Base-by-base conservation (phyloP, 306 rosid species). In the Rosa multiflora region DNA sequence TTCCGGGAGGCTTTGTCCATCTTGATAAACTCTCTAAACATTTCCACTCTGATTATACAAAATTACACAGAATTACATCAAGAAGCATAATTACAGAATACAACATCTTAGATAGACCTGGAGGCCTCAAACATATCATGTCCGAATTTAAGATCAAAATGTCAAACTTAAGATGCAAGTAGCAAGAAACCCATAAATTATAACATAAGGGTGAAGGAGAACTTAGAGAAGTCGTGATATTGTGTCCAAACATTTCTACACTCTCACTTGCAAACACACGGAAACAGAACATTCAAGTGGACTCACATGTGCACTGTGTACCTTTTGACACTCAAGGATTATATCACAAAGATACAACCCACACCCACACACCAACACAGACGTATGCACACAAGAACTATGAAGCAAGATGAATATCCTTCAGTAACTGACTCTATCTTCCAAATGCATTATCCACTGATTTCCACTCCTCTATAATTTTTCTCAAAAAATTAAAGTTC, bases 1-100 rank as follows among this genome's bases (percentile, higher is more conserved):
- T 88, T 91, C 51, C 99, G 89, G 61, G 94, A 85, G 78, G 89
- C 89, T 88, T 95, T 95, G 81, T 95, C 99, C 93, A 91, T 95
- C 89, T 89, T 91, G 82, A 92, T 87, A 78, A 95, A 93, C 88
- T 95, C 98, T 69, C 97, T 91, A 77, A 95, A 95, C 96, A 95
- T 93, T 86, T 95, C 96, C 83, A 95, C 99, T 83, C 98, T 95
- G 87, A 79, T 32, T 32, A 67, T 62, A 42, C 26, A 59, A 83
- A 83, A 79, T 46, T 15, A 66, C 43, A 26, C 68, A 29, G 9
- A 62, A 35, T 66, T 35, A 90, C 9, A 51, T 84, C 56, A 80
- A 74, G 76, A 77, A 84, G 62, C 46, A 17, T 46, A 47, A 61
- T 32, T 75, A 13, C 23, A 12, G 70, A 20, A 44, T n/a, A 18